phyloP scores from a whole-genome alignment of 495 filamentous ascomycete genomes.

The Daldinia bambusicola region DNA sequence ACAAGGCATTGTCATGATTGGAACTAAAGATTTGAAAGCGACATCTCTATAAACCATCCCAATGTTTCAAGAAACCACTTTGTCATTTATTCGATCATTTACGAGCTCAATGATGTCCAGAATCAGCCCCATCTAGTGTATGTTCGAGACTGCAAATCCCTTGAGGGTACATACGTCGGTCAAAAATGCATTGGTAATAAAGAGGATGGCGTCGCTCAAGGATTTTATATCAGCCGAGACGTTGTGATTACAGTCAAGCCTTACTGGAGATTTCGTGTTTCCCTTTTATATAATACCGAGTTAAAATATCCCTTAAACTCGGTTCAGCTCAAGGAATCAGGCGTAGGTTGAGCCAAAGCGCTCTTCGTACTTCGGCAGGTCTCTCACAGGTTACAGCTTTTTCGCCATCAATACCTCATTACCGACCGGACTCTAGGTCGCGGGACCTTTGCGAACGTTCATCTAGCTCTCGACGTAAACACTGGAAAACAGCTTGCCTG shows the following conservation, averaged over 20 bases:
- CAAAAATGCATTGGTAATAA: slow-evolving; percentile 54
- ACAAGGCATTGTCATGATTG: background rate
- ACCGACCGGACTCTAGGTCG: slow-evolving; percentile 74
- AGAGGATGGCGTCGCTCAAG: slow-evolving; percentile 38
- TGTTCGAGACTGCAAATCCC: slow-evolving; percentile 66
- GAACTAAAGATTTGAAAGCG: slow-evolving; percentile 45
- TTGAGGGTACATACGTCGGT: slow-evolving; percentile 67
- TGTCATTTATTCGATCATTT: slow-evolving; percentile 69
- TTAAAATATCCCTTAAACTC: slow-evolving; percentile 23
- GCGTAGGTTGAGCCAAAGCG: slow-evolving; percentile 15
- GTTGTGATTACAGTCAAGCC: slow-evolving; percentile 61
- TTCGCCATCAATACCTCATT: slow-evolving; percentile 60
- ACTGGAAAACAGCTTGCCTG: slow-evolving; percentile 81
- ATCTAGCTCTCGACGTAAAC: slow-evolving; percentile 74
- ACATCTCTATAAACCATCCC: slow-evolving; percentile 54
- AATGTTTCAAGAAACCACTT: slow-evolving; percentile 68
- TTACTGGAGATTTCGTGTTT: slow-evolving; percentile 51
- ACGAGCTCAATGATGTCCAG: slow-evolving; percentile 53
- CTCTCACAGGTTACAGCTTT: slow-evolving; percentile 51
- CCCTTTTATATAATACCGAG: slow-evolving; percentile 22
- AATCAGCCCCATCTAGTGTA: slow-evolving; percentile 64
- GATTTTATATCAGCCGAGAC: slow-evolving; percentile 65
- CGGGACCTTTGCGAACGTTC: slow-evolving; percentile 85
- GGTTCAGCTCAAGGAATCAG: slow-evolving; percentile 37
- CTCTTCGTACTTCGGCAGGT: background rate